Conservation (phyloP, 305 asterid species). For the Solanum hybrid region DNA sequence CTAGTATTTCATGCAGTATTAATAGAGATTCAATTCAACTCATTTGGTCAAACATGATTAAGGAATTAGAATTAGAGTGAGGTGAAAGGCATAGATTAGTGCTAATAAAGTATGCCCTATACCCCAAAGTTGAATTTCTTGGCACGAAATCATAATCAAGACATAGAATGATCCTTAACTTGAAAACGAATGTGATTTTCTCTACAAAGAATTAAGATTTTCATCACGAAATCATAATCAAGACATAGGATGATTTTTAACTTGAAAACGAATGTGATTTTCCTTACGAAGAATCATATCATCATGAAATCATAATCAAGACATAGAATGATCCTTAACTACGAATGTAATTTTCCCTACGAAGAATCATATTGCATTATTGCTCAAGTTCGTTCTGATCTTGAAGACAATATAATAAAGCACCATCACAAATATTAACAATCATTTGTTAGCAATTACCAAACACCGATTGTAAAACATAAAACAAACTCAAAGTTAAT, state of each 20-base stretch:
- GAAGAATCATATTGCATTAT: not conserved
- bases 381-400: not conserved
- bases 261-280: no score
- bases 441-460: no score
- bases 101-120: not conserved
- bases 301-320: no score
- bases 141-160: no score
- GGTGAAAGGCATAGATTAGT: not conserved
- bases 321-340: no score
- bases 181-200: no score
- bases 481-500: not conserved
- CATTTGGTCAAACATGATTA: not conserved
- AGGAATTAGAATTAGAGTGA: not conserved
- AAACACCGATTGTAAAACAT: not conserved
- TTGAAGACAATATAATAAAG: not conserved
- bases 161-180: no score
- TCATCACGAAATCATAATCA: no score
- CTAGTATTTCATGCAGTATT: not conserved
- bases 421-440: not conserved
- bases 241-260: no score
- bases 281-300: no score
- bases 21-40: not conserved
- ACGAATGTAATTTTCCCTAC: not conserved
- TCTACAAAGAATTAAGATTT: no score
- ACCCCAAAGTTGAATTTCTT: not conserved